A percentile compares a stretch with the other conserved stretches of the same genome.
These are phyloP conservation scores for Penicillium sclerotigenum DNA, from an alignment of 2,329 filamentous ascomycete species.

Conservation along the genomic window DNA sequence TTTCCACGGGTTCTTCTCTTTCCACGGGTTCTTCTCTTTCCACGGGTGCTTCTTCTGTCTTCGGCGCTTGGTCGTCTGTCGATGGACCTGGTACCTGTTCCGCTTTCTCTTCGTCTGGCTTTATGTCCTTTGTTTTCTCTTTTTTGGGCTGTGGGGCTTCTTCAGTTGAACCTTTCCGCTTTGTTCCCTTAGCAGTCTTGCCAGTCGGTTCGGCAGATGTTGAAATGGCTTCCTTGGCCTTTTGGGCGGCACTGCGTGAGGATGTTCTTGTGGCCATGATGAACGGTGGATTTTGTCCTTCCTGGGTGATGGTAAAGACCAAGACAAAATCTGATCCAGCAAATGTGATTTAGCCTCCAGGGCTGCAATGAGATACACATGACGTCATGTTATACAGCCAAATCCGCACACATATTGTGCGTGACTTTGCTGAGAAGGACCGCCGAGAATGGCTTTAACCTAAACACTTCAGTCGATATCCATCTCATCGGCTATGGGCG, in stretches of 20 bases:
- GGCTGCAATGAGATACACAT: slow-evolving; percentile 20
- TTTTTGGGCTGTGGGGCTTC: slow-evolving; percentile 36
- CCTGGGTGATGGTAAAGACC: background rate
- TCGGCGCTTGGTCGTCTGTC: slow-evolving; percentile 3
- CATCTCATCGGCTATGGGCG: slow-evolving; percentile 30
- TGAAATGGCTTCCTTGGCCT: slow-evolving; percentile 43
- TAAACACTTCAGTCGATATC: slow-evolving; percentile 32
- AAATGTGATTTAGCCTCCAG: background rate
- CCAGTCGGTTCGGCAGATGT: slow-evolving; percentile 30
- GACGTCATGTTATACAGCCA: slow-evolving; percentile 33
- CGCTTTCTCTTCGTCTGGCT: slow-evolving; percentile 5
- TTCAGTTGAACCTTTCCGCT: slow-evolving; percentile 38
- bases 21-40: slow-evolving; percentile 10
- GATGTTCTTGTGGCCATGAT: slow-evolving; percentile 40
- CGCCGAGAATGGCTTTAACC: background rate
- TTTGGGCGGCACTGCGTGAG: slow-evolving; percentile 43
- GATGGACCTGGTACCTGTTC: slow-evolving; percentile 15
- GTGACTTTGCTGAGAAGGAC: background rate
- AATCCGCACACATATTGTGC: background rate
- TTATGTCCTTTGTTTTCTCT: slow-evolving; percentile 35
- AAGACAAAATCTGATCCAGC: background rate
- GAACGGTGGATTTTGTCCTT: background rate
- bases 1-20: too few species aligned
- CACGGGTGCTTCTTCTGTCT: slow-evolving; percentile 5
- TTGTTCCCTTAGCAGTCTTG: slow-evolving; percentile 31